phyloP scores from a whole-genome alignment of 371 early-diverging fungal genomes.

The Mucor indicus region DNA sequence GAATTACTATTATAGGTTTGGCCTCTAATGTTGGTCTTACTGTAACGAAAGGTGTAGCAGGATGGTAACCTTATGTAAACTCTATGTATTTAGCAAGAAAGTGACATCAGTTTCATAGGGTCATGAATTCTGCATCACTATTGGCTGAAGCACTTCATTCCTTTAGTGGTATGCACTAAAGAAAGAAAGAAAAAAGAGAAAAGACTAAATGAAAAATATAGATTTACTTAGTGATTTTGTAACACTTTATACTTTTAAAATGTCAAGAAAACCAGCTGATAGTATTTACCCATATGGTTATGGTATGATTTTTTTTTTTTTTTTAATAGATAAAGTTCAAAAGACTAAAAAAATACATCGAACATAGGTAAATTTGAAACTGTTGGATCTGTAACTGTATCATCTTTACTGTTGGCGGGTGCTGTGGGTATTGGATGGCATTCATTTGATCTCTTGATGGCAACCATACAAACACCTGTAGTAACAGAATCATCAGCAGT shows the following conservation, averaged over 20 bases:
- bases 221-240: constrained; percentile 70
- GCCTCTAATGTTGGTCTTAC: constrained; percentile 62
- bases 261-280: constrained; percentile 63
- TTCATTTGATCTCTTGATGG: constrained; percentile 55
- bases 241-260: constrained; percentile 67
- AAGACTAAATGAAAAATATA: too few species aligned
- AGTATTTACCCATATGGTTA: constrained; percentile 64
- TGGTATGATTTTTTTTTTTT: constrained; percentile 32
- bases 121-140: constrained; percentile 69
- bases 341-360: neutral
- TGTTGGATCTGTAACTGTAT: constrained; percentile 67
- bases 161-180: constrained; percentile 61
- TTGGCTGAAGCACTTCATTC: constrained; percentile 72
- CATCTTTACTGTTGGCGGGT: constrained; percentile 58
- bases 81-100: neutral
- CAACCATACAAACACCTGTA: constrained; percentile 10
- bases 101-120: constrained; percentile 25
- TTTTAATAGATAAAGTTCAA: neutral
- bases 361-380: constrained; percentile 63
- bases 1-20: constrained; percentile 66
- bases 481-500: constrained; percentile 18
- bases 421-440: constrained; percentile 65
- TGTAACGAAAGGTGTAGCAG: constrained; percentile 65
- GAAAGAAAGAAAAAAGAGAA: too few species aligned
- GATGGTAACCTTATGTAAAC: constrained; percentile 36